Evolutionary conservation across 495 filamentous ascomycete genomes (phyloP), one percentile per base, ranked within the genome.

Genomic region (Glarea lozoyensis): DNA sequence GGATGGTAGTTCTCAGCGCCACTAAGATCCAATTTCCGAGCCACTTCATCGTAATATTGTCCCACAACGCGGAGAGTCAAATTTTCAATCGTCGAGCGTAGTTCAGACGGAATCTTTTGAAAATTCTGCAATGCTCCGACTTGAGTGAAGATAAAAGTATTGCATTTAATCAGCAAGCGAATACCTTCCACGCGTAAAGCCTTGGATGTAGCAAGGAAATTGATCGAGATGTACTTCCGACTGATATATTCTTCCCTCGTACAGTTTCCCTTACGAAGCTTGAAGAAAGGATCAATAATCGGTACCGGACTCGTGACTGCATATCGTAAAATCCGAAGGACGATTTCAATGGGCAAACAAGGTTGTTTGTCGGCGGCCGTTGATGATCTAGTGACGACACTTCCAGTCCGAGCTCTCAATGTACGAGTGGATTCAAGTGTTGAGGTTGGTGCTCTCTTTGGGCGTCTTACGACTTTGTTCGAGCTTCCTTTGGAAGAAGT

Each of bases 231-330:
- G 22, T 67, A 45, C 37, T 58, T 56, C 12, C 48, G 46, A 12
- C 59, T 58, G 17, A 42, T 18, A 38, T 59, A 59, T 52, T 72
- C 69, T 2, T 30, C 40, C 2, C 37, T 31, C 0, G 61, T 57
- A 13, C 67, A 34, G 34, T 55, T 53, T 11, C 64, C 59, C 5
- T 25, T 40, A 37, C 56, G 60, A 20, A 46, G 21, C 34, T 61
- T 62, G 40, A 40, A 66, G 12, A 72, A 58, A 18, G 69, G 69
- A 30, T 72, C 69, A 20, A 70, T 52, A 42, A 72, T 65, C n/a
- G 69, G 65, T 13, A 56, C 42, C 4, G 57, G 44, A 49, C 61
- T 64, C 4, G 57, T 69, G 37, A 72, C 13, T n/a, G 66, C 58
- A 40, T 62, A 62, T 6, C 56, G 57, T 22, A 72, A 45, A 16